Conservation (phyloP, 352 stramenopile species). For the Globisporangium paroecandrum region DNA sequence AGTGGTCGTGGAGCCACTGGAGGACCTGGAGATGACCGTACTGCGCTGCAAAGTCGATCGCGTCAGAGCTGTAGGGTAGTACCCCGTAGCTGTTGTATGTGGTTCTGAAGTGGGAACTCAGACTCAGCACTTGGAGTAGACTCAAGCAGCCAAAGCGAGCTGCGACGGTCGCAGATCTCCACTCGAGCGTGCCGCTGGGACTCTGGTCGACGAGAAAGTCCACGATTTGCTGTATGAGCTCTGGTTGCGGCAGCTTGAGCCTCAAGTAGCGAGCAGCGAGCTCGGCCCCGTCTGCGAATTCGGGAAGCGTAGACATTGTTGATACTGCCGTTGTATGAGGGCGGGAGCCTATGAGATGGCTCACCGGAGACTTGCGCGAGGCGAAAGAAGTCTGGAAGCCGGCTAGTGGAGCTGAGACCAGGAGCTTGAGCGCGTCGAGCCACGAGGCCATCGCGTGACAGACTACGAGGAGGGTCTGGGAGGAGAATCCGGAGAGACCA, state of each 20-base stretch:
- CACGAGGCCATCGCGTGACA: neutral
- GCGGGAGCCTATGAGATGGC: neutral
- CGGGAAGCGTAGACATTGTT: neutral
- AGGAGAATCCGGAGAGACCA: neutral
- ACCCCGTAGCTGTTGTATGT: no score
- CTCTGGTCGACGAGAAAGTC: constrained; percentile 4
- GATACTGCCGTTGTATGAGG: neutral
- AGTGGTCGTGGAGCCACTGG: constrained; percentile 4
- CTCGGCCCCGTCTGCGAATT: neutral
- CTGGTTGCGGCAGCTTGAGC: neutral
- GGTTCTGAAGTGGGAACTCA: neutral
- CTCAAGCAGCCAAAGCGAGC: neutral
- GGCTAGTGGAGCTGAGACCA: neutral
- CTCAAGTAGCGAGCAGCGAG: neutral
- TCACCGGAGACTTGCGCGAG: neutral
- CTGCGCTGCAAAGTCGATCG: constrained; percentile 1
- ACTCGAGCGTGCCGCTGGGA: neutral
- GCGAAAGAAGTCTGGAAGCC: neutral
- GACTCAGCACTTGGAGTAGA: neutral
- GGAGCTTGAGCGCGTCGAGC: neutral
- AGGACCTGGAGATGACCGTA: neutral
- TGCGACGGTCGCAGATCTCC: constrained; percentile 1
- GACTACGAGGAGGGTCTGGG: neutral
- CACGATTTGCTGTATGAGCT: constrained; percentile 1
- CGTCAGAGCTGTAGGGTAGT: neutral